Percentiles rank a stretch among this genome's conserved stretches.
Conservation (phyloP, 2,329 filamentous ascomycete species). For the Didymella glomerata region DNA sequence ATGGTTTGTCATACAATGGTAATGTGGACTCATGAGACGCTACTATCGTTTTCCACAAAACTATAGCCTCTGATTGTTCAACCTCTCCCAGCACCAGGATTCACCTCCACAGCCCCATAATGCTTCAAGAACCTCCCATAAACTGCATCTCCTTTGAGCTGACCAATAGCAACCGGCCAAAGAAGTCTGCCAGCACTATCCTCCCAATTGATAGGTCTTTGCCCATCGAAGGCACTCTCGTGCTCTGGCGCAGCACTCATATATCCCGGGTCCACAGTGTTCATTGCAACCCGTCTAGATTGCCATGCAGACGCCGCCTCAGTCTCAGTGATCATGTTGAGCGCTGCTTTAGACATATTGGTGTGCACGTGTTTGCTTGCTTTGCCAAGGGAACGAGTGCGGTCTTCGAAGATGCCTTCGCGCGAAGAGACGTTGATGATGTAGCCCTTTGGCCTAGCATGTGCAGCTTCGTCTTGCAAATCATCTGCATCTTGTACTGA, state of each 20-base stretch:
- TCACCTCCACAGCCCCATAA: constrained; percentile 23
- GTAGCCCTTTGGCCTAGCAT: background rate
- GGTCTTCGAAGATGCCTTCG: background rate
- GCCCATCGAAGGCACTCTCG: constrained; percentile 20
- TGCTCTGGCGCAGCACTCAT: constrained; percentile 27
- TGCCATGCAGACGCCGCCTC: constrained; percentile 21
- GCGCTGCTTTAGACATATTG: constrained; percentile 28
- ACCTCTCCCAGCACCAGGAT: constrained; percentile 20
- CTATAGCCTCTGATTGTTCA: too few relatives aligned
- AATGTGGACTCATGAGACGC: too few relatives aligned
- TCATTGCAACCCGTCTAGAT: constrained; percentile 18
- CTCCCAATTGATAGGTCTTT: constrained; percentile 24
- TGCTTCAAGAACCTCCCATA: constrained; percentile 27
- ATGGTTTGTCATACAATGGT: too few relatives aligned
- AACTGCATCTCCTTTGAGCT: constrained; percentile 12
- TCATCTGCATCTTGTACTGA: background rate
- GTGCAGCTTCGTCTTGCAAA: background rate
- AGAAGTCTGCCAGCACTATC: constrained; percentile 19
- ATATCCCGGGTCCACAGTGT: constrained; percentile 26
- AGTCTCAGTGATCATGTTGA: constrained; percentile 30
- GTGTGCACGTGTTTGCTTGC: background rate
- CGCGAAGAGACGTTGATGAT: background rate
- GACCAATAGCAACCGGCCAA: constrained; percentile 25
- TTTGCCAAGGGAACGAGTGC: background rate
- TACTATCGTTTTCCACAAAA: too few relatives aligned